Percentiles rank a stretch among this genome's conserved stretches.
Evolutionary conservation across 306 rosid genomes (phyloP).

Genomic region (Quercus berberidifolia): DNA sequence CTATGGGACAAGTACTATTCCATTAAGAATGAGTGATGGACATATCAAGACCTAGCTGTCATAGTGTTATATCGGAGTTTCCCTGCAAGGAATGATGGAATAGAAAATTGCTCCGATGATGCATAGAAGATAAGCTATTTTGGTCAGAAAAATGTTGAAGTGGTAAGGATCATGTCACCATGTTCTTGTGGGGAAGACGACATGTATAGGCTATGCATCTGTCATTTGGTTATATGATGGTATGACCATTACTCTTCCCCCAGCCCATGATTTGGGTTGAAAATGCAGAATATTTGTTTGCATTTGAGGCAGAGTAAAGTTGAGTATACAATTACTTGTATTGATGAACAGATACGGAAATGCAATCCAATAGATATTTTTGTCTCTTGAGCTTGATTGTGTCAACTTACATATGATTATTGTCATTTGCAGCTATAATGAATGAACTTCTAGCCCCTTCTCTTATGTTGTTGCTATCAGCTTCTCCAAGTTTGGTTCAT

Average conservation of each 20-base stretch:
- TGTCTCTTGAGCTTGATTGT: not conserved
- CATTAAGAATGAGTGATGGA: constrained; percentile 79
- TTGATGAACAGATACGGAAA: not conserved
- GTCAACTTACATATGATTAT: no score
- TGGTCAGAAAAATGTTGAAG: not conserved
- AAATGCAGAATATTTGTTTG: not conserved
- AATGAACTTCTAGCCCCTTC: no score
- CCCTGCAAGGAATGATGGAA: not conserved
- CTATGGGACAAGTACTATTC: constrained; percentile 80
- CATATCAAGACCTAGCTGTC: not conserved
- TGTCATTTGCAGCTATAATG: no score
- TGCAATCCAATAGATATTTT: not conserved
- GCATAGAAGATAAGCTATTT: not conserved
- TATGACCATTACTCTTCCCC: not conserved
- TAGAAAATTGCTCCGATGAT: not conserved
- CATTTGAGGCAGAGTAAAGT: not conserved
- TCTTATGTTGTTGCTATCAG: no score
- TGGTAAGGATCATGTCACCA: not conserved
- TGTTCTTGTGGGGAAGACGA: not conserved
- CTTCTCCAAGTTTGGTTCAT: no score
- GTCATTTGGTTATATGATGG: not conserved
- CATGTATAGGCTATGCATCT: constrained; percentile 17
- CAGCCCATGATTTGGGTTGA: not conserved
- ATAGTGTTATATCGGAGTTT: not conserved
- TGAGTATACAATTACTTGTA: not conserved